Conservation (phyloP, 2,329 filamentous ascomycete genomes). For the Dactylellina haptotyla region DNA sequence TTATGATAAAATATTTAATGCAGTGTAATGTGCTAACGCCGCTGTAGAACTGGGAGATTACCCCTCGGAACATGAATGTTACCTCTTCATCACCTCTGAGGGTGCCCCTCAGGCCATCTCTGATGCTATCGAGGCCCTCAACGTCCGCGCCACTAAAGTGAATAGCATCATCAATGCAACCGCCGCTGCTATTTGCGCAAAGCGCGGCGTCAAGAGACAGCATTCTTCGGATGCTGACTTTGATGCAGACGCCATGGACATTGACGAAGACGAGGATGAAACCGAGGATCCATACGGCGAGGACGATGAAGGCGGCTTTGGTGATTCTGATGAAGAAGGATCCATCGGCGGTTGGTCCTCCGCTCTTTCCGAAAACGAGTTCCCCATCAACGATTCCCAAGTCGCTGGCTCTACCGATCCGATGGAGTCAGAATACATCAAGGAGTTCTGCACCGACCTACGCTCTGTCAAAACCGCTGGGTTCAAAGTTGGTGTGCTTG, state of each 20-base stretch:
- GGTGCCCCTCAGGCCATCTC: slow-evolving; percentile 62
- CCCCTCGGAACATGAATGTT: slow-evolving; percentile 68
- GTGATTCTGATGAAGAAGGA: slow-evolving; percentile 59
- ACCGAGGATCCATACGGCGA: slow-evolving; percentile 57
- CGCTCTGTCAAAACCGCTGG: slow-evolving; percentile 71
- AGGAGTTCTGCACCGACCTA: slow-evolving; percentile 69
- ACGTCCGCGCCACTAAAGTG: slow-evolving; percentile 28
- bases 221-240: slow-evolving; percentile 58
- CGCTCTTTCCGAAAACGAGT: slow-evolving; percentile 46
- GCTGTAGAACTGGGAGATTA: slow-evolving; percentile 71
- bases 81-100: slow-evolving; percentile 67
- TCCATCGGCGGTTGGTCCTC: slow-evolving; percentile 56
- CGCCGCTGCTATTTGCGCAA: slow-evolving; percentile 32
- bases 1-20: too few species aligned
- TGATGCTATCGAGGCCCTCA: slow-evolving; percentile 57
- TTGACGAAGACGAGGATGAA: slow-evolving; percentile 60
- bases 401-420: slow-evolving; percentile 47
- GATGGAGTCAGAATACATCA: slow-evolving; percentile 43
- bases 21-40: too few species aligned
- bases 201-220: slow-evolving; percentile 54
- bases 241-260: slow-evolving; percentile 58
- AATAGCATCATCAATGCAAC: slow-evolving; percentile 36
- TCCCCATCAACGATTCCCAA: slow-evolving; percentile 38
- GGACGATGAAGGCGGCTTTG: slow-evolving; percentile 61
- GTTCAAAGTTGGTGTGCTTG: slow-evolving; percentile 74